Conservation (phyloP, 768 basidiomycete species). For the Lyophyllum atratum region DNA sequence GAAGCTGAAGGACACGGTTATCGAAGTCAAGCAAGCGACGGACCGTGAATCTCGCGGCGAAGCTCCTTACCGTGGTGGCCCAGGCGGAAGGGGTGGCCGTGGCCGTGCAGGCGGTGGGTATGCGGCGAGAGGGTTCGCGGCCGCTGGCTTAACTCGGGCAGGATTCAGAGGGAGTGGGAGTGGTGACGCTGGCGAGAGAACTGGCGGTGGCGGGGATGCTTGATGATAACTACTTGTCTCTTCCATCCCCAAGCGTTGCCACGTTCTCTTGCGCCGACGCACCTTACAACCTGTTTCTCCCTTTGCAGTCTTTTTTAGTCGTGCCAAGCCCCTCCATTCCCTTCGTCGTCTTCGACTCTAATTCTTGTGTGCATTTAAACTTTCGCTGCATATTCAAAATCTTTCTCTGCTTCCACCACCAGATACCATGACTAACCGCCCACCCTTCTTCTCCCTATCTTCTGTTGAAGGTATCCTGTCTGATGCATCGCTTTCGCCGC, state of each 20-base stretch:
- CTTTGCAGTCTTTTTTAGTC: too few relatives aligned
- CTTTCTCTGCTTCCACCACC: not conserved
- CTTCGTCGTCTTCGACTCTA: not conserved
- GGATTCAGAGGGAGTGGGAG: slow-evolving; percentile 6
- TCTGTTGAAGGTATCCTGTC: not conserved
- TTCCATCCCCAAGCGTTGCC: not conserved
- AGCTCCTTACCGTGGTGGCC: slow-evolving; percentile 31
- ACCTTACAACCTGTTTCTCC: not conserved
- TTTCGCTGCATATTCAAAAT: not conserved
- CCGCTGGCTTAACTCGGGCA: slow-evolving; percentile 63
- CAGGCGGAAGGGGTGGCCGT: slow-evolving; percentile 56
- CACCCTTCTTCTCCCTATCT: not conserved
- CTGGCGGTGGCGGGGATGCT: slow-evolving; percentile 11
- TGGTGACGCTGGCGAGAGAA: slow-evolving; percentile 1
- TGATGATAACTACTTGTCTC: not conserved
- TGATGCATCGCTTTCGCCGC: not conserved
- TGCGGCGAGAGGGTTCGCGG: slow-evolving; percentile 65
- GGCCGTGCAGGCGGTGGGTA: slow-evolving; percentile 60
- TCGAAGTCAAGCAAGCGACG: slow-evolving; percentile 75
- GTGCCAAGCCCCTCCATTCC: not conserved
- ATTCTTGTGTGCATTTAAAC: not conserved
- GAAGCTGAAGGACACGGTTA: slow-evolving; percentile 68
- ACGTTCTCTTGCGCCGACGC: not conserved
- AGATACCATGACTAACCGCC: slow-evolving; percentile 8
- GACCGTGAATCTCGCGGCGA: slow-evolving; percentile 51